These are phyloP conservation scores for Xylaria multiplex DNA, from an alignment of 2,329 filamentous ascomycete species.

Conservation along the genomic window DNA sequence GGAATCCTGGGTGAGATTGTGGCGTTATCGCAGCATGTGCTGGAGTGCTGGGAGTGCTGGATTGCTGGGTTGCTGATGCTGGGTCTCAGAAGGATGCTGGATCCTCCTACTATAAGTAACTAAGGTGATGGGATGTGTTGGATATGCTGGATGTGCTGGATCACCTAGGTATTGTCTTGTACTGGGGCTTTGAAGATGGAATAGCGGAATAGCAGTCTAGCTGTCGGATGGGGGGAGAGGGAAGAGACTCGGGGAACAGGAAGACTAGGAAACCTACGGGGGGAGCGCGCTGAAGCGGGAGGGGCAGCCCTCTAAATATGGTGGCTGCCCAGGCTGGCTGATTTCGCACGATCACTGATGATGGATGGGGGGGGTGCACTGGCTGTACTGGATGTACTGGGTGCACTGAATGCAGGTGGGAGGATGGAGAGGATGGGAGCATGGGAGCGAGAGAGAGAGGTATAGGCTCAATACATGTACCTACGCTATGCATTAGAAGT, in stretches of 20 bases:
- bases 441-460: background rate
- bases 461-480: background rate
- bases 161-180: constrained; percentile 21
- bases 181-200: constrained; percentile 28
- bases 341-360: constrained; percentile 45
- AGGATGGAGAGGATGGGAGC: background rate
- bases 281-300: constrained; percentile 42
- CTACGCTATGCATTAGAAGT: background rate
- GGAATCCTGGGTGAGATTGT: constrained; percentile 36
- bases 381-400: constrained; percentile 12
- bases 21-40: constrained; percentile 36
- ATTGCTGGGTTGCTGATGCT: background rate
- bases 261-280: constrained; percentile 44
- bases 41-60: background rate
- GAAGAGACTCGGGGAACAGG: constrained; percentile 33
- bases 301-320: constrained; percentile 47
- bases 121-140: constrained; percentile 6
- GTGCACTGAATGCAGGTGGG: constrained; percentile 31
- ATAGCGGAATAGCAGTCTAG: constrained; percentile 7
- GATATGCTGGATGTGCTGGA: constrained; percentile 24
- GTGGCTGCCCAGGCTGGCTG: constrained; percentile 41
- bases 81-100: constrained; percentile 25
- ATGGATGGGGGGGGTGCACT: constrained; percentile 31
- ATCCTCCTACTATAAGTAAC: constrained; percentile 11
- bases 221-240: constrained; percentile 31